Base-by-base conservation (phyloP, 495 filamentous ascomycete species). In the Podospora tetraspora region DNA sequence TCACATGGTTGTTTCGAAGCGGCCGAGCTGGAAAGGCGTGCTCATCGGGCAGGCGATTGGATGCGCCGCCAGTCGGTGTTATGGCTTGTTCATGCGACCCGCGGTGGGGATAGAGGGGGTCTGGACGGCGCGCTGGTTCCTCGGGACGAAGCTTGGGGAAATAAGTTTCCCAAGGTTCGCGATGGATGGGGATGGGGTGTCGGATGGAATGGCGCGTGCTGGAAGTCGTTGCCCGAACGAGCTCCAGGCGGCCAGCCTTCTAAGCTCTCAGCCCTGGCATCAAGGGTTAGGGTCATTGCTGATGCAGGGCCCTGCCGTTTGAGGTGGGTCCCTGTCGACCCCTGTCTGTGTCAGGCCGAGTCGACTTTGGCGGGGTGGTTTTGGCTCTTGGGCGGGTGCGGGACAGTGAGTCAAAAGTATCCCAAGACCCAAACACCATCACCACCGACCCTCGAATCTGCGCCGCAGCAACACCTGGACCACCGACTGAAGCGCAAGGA, bases 1-100 rank as follows among this genome's bases (percentile, higher is more conserved):
- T 70, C 68, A 70, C 68, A 70, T 70, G 58, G 59, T 64, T 66
- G 60, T 61, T 21, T 21, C 34, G 24, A 37, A 13, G 43, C 19
- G 43, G 43, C 5, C 43, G 16, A 52, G 43, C 19, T n/a, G 43
- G 16, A n/a, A 8, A 52, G 43, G 43, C 7, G 43, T n/a, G 43
- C 16, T 52, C 43, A n/a, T 52, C 43, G 12, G 43, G 43, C 43
- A 52, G 43, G 43, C 43, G 43, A 52, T 19, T 19, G n/a, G 43
- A 52, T 52, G 43, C 43, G 43, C 43, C 43, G 43, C 43, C 43
- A 52, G 43, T n/a, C 43, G 10, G 43, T 52, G 43, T 52, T 52
- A 52, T 52, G 43, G 43, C 43, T 52, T 52, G 43, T 52, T 52
- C 43, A 52, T 52, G 43, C 43, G 43, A 52, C 43, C 19, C 43